Base-by-base conservation (phyloP, 345 rosid species). In the Acer negundo region DNA sequence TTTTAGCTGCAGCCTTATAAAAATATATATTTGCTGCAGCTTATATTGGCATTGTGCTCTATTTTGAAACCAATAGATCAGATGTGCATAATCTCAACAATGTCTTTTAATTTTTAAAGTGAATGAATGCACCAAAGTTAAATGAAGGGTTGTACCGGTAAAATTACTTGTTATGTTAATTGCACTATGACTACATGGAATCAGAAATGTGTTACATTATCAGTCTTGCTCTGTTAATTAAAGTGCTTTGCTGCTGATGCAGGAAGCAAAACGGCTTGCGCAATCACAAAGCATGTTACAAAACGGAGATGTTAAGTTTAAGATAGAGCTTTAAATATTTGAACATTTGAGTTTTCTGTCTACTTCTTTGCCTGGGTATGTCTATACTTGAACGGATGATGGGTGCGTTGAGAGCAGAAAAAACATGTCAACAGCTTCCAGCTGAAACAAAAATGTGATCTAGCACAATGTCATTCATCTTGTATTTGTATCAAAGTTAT, bases 251-350 rank as follows among this genome's bases (percentile, higher is more conserved):
- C 40, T 0, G 79, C 12, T 12, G 15, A 76, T 87, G 68, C 90
- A 95, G 99, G 99, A 93, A 83, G 76, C 87, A 9, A 95, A 91
- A 80, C 86, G 96, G 73, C 82, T 85, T 81, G 91, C 94, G 4
- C 97, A 90, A 73, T 83, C 91, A 7, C 98, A 92, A 81, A 90
- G 82, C 76, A 79, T 81, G 49, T 86, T 93, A 72, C 95, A 95
- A 56, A 93, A 95, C 84, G 98, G 99, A 74, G 98, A 95, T 73
- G 86, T 90, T 61, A 92, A 89, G 81, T 87, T 91, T 69, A 91
- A 95, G 81, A 35, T 78, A 19, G 98, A 95, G 82, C 83, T 74
- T 72, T 92, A 84, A 82, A 80, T 62, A 24, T 70, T 17, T 70
- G 13, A 65, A 42, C 69, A 22, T 10, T 56, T 38, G 49, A 19